Conservation (phyloP, 1,139 yeast genomes). For the Blastobotrys apis region DNA sequence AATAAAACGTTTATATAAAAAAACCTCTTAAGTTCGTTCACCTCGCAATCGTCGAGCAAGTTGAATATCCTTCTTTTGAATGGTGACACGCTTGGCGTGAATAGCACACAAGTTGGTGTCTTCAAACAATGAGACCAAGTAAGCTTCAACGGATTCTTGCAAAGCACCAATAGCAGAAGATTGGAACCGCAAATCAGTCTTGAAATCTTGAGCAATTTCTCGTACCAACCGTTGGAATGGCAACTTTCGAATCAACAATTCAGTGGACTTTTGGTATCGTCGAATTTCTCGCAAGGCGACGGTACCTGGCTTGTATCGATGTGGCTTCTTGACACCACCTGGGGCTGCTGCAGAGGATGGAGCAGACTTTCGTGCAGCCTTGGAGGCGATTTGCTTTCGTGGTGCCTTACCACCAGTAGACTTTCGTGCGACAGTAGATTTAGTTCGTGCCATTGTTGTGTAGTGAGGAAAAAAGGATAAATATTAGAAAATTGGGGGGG, state of each 20-base stretch:
- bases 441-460: conserved; percentile 85
- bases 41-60: conserved; percentile 99
- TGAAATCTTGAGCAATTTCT: conserved; percentile 96
- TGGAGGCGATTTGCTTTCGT: conserved; percentile 97
- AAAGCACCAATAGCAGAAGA: conserved; percentile 98
- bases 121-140: conserved; percentile 83
- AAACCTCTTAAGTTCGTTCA: conserved; percentile 37
- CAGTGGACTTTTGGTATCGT: conserved; percentile 98
- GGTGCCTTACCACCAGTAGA: conserved; percentile 99
- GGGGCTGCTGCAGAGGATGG: conserved; percentile 57
- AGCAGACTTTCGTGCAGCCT: conserved; percentile 98
- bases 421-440: conserved; percentile 96
- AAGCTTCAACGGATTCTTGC: conserved; percentile 98
- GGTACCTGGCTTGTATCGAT: conserved; percentile 99
- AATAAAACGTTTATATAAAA: too few species aligned
- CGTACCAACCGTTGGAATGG: conserved; percentile 98
- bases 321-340: conserved; percentile 99
- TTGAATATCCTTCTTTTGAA: conserved; percentile 98
- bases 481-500: not conserved
- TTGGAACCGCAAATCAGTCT: conserved; percentile 96
- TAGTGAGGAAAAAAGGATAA: conserved; percentile 1
- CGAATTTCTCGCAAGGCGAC: conserved; percentile 99
- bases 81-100: conserved; percentile 98
- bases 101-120: conserved; percentile 98
- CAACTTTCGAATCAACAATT: conserved; percentile 90